These are phyloP conservation scores for Xylaria palmicola DNA, from an alignment of 495 filamentous ascomycete genomes.

Conservation along the genomic window DNA sequence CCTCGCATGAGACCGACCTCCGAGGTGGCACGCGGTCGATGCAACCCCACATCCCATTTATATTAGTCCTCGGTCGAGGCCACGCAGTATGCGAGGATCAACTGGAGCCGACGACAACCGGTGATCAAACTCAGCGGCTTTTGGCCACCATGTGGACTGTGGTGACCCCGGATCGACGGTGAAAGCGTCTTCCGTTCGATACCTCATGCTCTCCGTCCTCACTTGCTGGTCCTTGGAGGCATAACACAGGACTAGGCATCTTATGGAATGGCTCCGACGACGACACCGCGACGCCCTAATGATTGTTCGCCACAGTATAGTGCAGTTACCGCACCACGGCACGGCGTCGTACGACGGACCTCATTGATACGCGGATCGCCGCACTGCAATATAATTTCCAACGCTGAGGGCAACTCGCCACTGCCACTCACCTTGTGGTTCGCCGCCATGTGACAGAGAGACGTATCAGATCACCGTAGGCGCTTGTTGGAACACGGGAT, in stretches of 20 bases:
- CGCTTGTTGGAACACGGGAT: not conserved
- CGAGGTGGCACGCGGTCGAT: not conserved
- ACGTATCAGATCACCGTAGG: not conserved
- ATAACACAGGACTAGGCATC: not conserved
- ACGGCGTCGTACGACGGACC: not conserved
- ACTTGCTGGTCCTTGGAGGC: not conserved
- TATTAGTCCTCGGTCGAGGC: constrained; percentile 1
- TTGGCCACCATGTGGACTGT: not conserved
- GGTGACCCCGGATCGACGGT: constrained; percentile 5
- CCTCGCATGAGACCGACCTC: constrained; percentile 8
- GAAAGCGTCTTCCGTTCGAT: not conserved
- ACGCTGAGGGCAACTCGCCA: not conserved
- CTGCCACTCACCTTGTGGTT: not conserved
- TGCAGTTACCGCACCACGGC: not conserved
- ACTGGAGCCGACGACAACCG: constrained; percentile 4
- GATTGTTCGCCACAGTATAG: not conserved
- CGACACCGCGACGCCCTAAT: not conserved
- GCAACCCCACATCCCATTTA: constrained; percentile 1
- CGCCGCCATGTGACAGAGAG: not conserved
- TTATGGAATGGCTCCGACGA: not conserved
- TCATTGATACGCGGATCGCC: not conserved
- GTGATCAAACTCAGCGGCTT: constrained; percentile 6
- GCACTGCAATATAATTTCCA: not conserved
- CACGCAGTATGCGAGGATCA: constrained; percentile 3
- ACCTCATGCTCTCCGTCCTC: not conserved